Percentiles rank a stretch among this genome's conserved stretches.
Conservation (phyloP, 2,329 filamentous ascomycete species). For the Fusarium burgessii region DNA sequence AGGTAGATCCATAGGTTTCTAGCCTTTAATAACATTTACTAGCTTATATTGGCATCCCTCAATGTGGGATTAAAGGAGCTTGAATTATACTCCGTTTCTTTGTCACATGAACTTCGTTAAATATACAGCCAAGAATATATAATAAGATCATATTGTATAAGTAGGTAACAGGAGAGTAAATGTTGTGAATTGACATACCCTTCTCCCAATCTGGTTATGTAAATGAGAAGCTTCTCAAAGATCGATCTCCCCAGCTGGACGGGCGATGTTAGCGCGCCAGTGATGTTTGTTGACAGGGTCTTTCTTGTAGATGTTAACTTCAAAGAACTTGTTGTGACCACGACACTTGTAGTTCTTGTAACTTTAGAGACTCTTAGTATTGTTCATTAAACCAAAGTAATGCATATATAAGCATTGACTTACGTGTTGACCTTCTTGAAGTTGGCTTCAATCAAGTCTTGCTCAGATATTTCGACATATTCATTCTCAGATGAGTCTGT, state of each 20-base stretch:
- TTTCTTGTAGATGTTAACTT: not conserved
- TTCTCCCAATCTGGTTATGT: too few relatives aligned
- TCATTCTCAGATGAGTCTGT: not conserved
- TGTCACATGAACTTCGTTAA: too few relatives aligned
- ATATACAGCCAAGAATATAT: too few relatives aligned
- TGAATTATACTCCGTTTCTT: too few relatives aligned
- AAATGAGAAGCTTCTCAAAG: not conserved
- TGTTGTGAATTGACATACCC: too few relatives aligned
- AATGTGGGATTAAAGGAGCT: too few relatives aligned
- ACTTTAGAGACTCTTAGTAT: not conserved
- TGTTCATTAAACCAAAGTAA: too few relatives aligned
- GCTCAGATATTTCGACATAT: not conserved
- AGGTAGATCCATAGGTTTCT: too few relatives aligned
- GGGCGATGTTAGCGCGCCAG: not conserved
- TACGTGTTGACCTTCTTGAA: slow-evolving; percentile 1
- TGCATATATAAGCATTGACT: not conserved
- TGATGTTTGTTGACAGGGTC: not conserved
- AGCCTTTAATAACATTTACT: too few relatives aligned
- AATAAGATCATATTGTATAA: too few relatives aligned
- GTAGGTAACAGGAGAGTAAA: too few relatives aligned
- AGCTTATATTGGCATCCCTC: too few relatives aligned
- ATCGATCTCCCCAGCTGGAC: not conserved
- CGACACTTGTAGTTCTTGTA: not conserved
- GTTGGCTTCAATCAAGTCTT: not conserved
- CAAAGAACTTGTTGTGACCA: not conserved